Evolutionary conservation across 2,329 filamentous ascomycete species (phyloP).

Genomic region (Claviceps spartinae): DNA sequence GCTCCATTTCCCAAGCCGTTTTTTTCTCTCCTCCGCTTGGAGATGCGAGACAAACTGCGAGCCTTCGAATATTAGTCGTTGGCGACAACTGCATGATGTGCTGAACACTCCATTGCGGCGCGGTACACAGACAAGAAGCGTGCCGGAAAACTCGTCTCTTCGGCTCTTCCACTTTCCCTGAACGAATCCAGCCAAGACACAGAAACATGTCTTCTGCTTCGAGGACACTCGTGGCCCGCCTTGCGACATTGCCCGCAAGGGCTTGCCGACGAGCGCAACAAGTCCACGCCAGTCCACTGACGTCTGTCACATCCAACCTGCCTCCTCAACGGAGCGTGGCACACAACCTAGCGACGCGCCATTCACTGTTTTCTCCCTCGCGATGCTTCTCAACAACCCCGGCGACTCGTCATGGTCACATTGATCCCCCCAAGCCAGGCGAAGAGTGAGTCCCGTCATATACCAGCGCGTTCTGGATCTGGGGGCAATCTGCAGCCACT

Average conservation of each 20-base stretch:
- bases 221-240: constrained; percentile 19
- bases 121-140: not conserved
- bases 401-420: constrained; percentile 56
- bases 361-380: constrained; percentile 1
- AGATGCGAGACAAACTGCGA: not conserved
- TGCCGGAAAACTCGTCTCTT: not conserved
- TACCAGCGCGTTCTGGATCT: not conserved
- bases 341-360: not conserved
- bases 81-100: not conserved
- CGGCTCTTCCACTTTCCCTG: not conserved
- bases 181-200: not conserved
- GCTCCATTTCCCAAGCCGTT: constrained; percentile 8
- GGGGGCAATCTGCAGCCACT: not conserved
- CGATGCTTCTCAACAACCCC: constrained; percentile 54
- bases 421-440: constrained; percentile 72
- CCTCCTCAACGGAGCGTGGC: not conserved
- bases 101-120: not conserved
- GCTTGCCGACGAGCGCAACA: constrained; percentile 17
- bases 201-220: constrained; percentile 17
- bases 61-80: not conserved
- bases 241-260: constrained; percentile 19
- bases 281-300: constrained; percentile 9
- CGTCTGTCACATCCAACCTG: not conserved
- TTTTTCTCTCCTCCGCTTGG: constrained; percentile 2
- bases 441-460: constrained; percentile 61